These are phyloP conservation scores for Beta vulgaris DNA, from an alignment of 148 eudicot genomes.

Conservation along the genomic window DNA sequence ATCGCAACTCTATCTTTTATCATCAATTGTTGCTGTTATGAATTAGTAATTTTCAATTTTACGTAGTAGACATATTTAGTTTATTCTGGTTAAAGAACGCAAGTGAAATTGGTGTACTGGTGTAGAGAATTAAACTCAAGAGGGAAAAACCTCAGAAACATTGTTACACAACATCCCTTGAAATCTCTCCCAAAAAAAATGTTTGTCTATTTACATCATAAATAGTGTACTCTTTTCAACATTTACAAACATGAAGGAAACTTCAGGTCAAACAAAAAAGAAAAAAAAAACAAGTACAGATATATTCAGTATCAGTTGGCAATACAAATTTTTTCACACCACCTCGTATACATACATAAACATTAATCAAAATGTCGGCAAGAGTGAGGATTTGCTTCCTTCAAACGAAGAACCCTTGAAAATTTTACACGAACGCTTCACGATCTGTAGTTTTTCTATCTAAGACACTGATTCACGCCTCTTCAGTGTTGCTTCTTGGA, in stretches of 20 bases:
- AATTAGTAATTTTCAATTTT: too few species aligned
- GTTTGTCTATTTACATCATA: conserved; percentile 31
- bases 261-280: background rate
- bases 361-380: background rate
- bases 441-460: background rate
- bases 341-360: conserved; percentile 21
- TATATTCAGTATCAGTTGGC: conserved; percentile 17
- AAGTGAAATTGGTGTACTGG: too few species aligned
- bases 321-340: conserved; percentile 22
- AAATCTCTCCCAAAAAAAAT: conserved; percentile 20
- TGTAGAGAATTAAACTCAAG: too few species aligned
- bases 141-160: background rate
- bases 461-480: conserved; percentile 25
- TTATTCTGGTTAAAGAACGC: too few species aligned
- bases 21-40: too few species aligned
- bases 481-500: conserved; percentile 26
- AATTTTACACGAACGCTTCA: background rate
- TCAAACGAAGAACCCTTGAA: background rate
- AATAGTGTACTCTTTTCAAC: conserved; percentile 28
- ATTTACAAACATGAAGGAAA: conserved; percentile 24
- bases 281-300: background rate
- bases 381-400: background rate
- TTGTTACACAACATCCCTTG: background rate
- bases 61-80: too few species aligned
- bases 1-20: too few species aligned